A percentile compares a stretch with the other conserved stretches of the same genome.
These are phyloP conservation scores for Lachnellula suecica DNA, from an alignment of 2,329 filamentous ascomycete species.

Conservation along the genomic window DNA sequence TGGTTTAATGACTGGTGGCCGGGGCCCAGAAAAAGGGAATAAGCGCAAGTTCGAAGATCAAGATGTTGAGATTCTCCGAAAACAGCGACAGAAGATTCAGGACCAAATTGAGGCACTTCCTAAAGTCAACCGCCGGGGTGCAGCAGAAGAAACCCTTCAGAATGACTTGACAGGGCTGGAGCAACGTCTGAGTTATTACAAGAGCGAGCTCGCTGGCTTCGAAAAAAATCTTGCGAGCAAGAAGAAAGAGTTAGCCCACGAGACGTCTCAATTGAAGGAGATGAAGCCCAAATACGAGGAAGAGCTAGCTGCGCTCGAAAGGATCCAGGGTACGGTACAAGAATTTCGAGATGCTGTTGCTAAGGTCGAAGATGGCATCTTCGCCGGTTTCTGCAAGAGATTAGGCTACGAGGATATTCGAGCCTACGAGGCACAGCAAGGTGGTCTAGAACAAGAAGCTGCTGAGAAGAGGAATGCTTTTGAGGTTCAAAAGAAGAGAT, in stretches of 20 bases:
- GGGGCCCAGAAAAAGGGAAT: slow-evolving; percentile 70
- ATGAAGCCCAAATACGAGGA: slow-evolving; percentile 76
- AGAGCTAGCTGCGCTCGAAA: slow-evolving; percentile 67
- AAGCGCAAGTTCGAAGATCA: slow-evolving; percentile 87
- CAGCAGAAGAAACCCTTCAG: slow-evolving; percentile 78
- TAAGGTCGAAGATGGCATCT: slow-evolving; percentile 84
- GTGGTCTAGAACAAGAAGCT: slow-evolving; percentile 86
- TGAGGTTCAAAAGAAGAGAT: slow-evolving; percentile 75
- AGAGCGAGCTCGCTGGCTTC: slow-evolving; percentile 74
- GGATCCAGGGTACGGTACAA: slow-evolving; percentile 54
- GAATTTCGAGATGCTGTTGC: slow-evolving; percentile 65
- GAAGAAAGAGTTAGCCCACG: slow-evolving; percentile 74
- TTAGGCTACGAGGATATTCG: slow-evolving; percentile 88
- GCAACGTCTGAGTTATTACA: slow-evolving; percentile 68
- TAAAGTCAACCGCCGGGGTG: slow-evolving; percentile 70
- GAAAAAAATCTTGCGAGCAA: slow-evolving; percentile 84
- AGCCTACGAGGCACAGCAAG: slow-evolving; percentile 91
- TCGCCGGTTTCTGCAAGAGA: slow-evolving; percentile 78
- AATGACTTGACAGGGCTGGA: slow-evolving; percentile 79
- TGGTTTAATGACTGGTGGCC: slow-evolving; percentile 93
- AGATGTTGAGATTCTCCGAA: slow-evolving; percentile 82
- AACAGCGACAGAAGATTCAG: slow-evolving; percentile 71
- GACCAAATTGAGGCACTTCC: slow-evolving; percentile 79
- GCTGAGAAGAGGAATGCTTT: slow-evolving; percentile 85
- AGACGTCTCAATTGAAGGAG: slow-evolving; percentile 71